These are phyloP conservation scores for Boletus rubroflammeus DNA, from an alignment of 768 basidiomycete species.

Conservation along the genomic window DNA sequence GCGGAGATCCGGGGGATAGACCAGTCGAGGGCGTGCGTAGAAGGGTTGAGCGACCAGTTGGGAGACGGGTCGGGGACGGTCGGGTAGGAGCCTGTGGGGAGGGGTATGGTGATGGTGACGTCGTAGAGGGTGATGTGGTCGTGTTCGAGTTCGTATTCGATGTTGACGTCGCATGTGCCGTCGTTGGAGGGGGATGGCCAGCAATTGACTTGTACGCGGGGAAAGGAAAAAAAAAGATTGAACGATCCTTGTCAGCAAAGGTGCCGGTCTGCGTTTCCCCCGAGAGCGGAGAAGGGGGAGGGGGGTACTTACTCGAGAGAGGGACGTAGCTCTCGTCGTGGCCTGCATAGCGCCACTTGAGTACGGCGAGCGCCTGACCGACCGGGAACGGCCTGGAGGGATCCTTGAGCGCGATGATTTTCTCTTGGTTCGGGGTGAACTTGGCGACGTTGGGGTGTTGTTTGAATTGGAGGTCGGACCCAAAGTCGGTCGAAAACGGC, in stretches of 20 bases:
- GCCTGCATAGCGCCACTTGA: conserved; percentile 90
- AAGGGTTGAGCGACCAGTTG: conserved; percentile 79
- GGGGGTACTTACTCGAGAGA: conserved; percentile 70
- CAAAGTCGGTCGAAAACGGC: conserved; percentile 53
- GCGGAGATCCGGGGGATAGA: conserved; percentile 56
- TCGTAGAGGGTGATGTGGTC: conserved; percentile 76
- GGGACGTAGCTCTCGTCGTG: conserved; percentile 92
- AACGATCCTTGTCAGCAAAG: not conserved
- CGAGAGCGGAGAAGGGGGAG: not conserved
- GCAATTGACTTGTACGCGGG: conserved; percentile 72
- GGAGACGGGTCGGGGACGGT: conserved; percentile 65
- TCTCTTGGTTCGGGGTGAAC: conserved; percentile 63
- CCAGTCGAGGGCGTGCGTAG: conserved; percentile 84
- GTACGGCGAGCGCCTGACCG: conserved; percentile 77
- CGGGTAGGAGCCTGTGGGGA: conserved; percentile 85
- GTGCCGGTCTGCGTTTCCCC: not conserved
- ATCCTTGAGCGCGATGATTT: conserved; percentile 82
- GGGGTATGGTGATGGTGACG: conserved; percentile 85
- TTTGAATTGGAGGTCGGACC: conserved; percentile 84
- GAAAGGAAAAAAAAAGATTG: not conserved
- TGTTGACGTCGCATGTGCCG: conserved; percentile 91
- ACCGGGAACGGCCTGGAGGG: conserved; percentile 80
- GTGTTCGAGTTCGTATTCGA: conserved; percentile 96
- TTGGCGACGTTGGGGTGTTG: conserved; percentile 95
- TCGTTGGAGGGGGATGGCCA: conserved; percentile 94